Evolutionary conservation across 768 basidiomycete species (phyloP).

Genomic region (Amanita jacksonii): DNA sequence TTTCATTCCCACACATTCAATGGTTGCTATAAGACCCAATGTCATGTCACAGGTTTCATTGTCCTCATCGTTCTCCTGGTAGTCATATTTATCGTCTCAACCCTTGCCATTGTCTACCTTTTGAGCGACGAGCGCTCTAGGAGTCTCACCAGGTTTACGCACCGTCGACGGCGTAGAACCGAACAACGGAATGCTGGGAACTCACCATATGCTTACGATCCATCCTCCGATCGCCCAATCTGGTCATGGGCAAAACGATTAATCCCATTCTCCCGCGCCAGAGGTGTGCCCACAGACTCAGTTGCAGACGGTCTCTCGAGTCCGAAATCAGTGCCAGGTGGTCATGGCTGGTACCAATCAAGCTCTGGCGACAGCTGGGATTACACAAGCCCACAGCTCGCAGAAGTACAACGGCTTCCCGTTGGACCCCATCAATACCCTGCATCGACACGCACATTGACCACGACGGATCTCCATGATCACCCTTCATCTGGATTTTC

Average conservation of each 20-base stretch:
- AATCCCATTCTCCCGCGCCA: neutral
- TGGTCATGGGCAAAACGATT: slow-evolving; percentile 2
- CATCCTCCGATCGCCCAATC: neutral
- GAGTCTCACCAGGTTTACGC: neutral
- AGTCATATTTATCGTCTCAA: neutral
- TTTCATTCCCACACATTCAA: neutral
- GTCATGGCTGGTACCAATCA: slow-evolving; percentile 43
- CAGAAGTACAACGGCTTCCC: neutral
- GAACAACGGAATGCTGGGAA: neutral
- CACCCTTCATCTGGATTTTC: neutral
- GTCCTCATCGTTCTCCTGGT: slow-evolving; percentile 4
- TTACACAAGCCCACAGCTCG: slow-evolving; percentile 9
- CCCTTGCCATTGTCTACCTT: slow-evolving; percentile 2
- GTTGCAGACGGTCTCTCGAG: neutral
- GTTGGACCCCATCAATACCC: neutral
- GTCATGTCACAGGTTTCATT: slow-evolving; percentile 3
- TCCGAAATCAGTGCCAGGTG: slow-evolving; percentile 11
- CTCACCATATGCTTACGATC: neutral
- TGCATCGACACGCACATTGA: slow-evolving; percentile 1
- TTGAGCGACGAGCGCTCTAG: neutral
- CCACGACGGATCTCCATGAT: slow-evolving; percentile 10
- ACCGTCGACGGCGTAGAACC: neutral
- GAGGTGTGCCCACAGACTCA: neutral
- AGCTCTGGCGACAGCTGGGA: slow-evolving; percentile 42
- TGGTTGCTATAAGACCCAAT: neutral